A percentile compares a stretch with the other conserved stretches of the same genome.
Conservation (phyloP, 2,329 filamentous ascomycete species). For the Fusarium sp. region DNA sequence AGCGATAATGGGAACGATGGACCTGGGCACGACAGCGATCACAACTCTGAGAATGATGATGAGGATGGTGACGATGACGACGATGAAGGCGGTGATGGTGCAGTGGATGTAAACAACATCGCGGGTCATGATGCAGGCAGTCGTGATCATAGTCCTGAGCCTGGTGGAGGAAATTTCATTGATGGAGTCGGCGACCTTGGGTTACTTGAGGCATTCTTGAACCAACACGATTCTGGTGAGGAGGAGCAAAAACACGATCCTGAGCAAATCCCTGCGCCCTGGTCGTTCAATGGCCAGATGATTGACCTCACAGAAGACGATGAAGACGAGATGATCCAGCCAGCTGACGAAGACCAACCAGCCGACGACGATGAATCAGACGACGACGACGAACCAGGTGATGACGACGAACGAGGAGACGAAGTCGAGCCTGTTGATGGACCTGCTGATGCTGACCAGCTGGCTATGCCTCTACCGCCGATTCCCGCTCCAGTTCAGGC, state of each 20-base stretch:
- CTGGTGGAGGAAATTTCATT: neutral
- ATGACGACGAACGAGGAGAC: neutral
- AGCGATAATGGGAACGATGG: neutral
- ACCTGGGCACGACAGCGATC: neutral
- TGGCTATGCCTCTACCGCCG: constrained; percentile 1
- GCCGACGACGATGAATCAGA: neutral
- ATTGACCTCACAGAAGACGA: constrained; percentile 19
- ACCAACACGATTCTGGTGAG: neutral
- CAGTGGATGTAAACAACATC: neutral
- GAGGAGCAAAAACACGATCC: constrained; percentile 8
- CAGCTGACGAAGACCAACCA: neutral
- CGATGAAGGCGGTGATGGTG: neutral
- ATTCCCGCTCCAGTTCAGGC: neutral
- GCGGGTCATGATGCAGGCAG: neutral
- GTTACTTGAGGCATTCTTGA: neutral
- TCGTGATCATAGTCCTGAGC: neutral
- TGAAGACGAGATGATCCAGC: neutral
- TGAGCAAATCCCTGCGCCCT: neutral
- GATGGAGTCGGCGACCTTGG: neutral
- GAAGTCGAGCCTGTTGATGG: neutral
- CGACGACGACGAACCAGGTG: neutral
- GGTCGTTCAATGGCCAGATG: neutral
- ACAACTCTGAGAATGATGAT: constrained; percentile 1
- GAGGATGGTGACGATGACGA: neutral
- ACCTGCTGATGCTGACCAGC: neutral